phyloP scores from a whole-genome alignment of 2,329 filamentous ascomycete genomes.

The Neofusicoccum ribis region DNA sequence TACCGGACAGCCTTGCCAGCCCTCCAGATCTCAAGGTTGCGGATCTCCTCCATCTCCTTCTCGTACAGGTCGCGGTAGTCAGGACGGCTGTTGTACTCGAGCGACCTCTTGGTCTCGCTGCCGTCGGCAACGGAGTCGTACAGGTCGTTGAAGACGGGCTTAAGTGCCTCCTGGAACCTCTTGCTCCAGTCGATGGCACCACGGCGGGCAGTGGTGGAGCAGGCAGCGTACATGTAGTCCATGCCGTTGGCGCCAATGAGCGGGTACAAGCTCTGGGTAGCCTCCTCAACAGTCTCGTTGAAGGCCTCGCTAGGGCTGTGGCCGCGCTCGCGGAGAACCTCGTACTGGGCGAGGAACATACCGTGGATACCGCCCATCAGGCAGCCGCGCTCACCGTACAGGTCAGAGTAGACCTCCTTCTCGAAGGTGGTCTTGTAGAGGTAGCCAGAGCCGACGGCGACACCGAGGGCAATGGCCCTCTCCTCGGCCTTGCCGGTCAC shows the following conservation, averaged over 20 bases:
- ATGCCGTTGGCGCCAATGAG: constrained; percentile 97
- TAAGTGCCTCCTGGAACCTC: constrained; percentile 95
- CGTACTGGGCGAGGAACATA: constrained; percentile 99
- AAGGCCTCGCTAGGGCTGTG: constrained; percentile 98
- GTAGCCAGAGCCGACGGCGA: constrained; percentile 96
- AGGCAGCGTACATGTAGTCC: constrained; percentile 99
- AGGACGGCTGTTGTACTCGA: constrained; percentile 93
- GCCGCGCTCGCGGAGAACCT: constrained; percentile 97
- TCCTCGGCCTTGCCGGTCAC: constrained; percentile 97
- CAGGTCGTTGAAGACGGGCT: constrained; percentile 97
- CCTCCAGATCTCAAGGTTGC: constrained; percentile 97
- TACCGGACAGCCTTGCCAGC: constrained; percentile 92
- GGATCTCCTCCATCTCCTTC: constrained; percentile 98
- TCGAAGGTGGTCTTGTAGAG: constrained; percentile 99
- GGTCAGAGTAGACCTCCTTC: constrained; percentile 99
- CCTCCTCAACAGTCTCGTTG: constrained; percentile 99
- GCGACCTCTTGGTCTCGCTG: constrained; percentile 90
- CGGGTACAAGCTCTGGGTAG: constrained; percentile 96
- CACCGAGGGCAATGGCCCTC: constrained; percentile 94
- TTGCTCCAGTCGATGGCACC: constrained; percentile 99
- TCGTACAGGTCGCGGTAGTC: constrained; percentile 98
- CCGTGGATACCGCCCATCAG: constrained; percentile 99
- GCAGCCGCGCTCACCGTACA: constrained; percentile 99
- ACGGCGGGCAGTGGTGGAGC: constrained; percentile 96
- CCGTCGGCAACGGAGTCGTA: constrained; percentile 92